A percentile compares a stretch with the other conserved stretches of the same genome.
phyloP scores from a whole-genome alignment of 139 green algal genomes.

The Chlorella sp. region DNA sequence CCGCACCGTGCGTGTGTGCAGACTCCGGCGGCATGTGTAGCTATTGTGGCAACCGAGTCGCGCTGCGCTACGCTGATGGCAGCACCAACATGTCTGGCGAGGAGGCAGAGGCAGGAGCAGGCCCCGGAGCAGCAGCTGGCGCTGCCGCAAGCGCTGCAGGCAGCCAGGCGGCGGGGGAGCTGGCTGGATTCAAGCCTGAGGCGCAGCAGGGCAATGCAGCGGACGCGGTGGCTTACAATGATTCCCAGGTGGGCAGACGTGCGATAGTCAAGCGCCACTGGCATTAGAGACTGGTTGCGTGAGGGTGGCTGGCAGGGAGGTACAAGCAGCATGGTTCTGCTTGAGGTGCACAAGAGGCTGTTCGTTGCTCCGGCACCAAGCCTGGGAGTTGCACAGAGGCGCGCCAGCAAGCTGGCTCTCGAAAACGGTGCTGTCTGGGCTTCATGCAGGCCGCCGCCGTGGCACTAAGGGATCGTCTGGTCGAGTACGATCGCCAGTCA shows the following conservation, averaged over 20 bases:
- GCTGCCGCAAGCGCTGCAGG: background rate
- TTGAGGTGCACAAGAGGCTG: too few species aligned
- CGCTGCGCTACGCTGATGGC: slow-evolving; percentile 53
- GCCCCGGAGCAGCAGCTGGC: background rate
- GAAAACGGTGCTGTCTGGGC: too few species aligned
- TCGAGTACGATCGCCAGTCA: slow-evolving; percentile 83
- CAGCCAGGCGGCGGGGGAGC: background rate
- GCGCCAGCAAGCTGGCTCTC: too few species aligned
- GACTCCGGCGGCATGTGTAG: slow-evolving; percentile 70
- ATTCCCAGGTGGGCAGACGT: background rate
- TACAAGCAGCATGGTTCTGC: too few species aligned
- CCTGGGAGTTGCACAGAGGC: too few species aligned
- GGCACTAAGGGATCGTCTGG: slow-evolving; percentile 47
- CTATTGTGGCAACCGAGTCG: slow-evolving; percentile 72
- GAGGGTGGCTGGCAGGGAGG: too few species aligned
- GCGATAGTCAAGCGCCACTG: too few species aligned
- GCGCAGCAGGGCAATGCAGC: slow-evolving; percentile 6
- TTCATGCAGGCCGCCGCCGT: slow-evolving; percentile 30
- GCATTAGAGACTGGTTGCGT: too few species aligned
- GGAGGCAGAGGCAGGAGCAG: background rate
- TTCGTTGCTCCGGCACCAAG: too few species aligned
- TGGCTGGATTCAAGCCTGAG: background rate
- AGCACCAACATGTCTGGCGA: background rate
- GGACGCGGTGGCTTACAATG: slow-evolving; percentile 12
- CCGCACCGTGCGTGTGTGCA: too few species aligned